Percentiles rank a stretch among this genome's conserved stretches.
Evolutionary conservation across 306 rosid genomes (phyloP).

Genomic region (Acacia crassicarpa): DNA sequence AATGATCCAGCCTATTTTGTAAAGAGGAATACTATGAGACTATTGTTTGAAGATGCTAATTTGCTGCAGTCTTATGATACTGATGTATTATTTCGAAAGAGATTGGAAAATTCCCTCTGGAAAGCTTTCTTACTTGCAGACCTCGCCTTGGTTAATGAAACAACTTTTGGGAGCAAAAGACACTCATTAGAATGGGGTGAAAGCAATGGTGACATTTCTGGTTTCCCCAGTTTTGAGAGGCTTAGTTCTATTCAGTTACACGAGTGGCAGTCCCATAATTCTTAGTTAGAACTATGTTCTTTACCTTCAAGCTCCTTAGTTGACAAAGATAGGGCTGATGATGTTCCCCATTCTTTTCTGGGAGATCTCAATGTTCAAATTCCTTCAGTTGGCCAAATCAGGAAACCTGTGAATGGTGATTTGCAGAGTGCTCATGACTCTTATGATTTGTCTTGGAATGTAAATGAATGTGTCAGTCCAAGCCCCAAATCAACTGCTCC

Average conservation of each 20-base stretch:
- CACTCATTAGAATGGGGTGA: too few relatives aligned
- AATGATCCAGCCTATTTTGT: slow-evolving; percentile 59
- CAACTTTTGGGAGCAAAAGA: too few relatives aligned
- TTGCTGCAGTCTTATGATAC: slow-evolving; percentile 54
- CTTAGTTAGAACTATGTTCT: slow-evolving; percentile 35
- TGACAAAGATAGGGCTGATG: slow-evolving; percentile 46
- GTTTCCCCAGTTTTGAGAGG: slow-evolving; percentile 39
- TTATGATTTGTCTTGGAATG: slow-evolving; percentile 57
- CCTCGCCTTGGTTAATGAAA: slow-evolving; percentile 72
- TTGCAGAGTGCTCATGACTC: slow-evolving; percentile 48
- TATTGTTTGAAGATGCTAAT: slow-evolving; percentile 74
- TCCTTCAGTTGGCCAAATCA: slow-evolving; percentile 51
- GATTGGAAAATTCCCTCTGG: slow-evolving; percentile 70
- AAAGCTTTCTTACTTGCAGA: slow-evolving; percentile 77
- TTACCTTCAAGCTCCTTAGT: slow-evolving; percentile 34
- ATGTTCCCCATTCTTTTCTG: slow-evolving; percentile 47
- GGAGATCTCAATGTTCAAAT: slow-evolving; percentile 59
- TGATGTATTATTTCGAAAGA: slow-evolving; percentile 51
- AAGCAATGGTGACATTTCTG: slow-evolving; percentile 35
- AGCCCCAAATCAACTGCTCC: slow-evolving; percentile 86
- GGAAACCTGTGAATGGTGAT: slow-evolving; percentile 55
- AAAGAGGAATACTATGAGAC: slow-evolving; percentile 71
- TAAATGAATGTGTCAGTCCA: slow-evolving; percentile 53
- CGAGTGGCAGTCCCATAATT: slow-evolving; percentile 36
- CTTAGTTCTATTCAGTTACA: slow-evolving; percentile 36